Percentiles rank a stretch among this genome's conserved stretches.
Conservation (phyloP, 2,329 filamentous ascomycete species). For the Ophiostoma sp. region DNA sequence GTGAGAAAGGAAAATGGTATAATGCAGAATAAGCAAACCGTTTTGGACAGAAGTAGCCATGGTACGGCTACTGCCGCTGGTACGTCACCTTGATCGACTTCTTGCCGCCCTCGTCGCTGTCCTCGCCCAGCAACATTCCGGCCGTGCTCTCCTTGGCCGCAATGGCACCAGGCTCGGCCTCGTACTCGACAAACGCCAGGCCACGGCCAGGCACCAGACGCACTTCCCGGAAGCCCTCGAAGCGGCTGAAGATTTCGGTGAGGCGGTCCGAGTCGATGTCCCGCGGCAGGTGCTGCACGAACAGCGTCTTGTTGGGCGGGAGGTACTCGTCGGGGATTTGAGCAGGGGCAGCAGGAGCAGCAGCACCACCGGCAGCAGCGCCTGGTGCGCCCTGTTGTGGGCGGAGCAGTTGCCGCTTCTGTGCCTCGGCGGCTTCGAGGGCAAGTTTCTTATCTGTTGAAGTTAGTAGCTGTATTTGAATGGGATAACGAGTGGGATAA, state of each 20-base stretch:
- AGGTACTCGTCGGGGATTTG: constrained; percentile 97
- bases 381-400: constrained; percentile 15
- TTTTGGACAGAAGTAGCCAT: not conserved
- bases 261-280: constrained; percentile 80
- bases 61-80: constrained; percentile 70
- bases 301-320: constrained; percentile 94
- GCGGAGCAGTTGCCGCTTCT: constrained; percentile 57
- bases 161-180: constrained; percentile 84
- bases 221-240: constrained; percentile 93
- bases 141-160: constrained; percentile 91
- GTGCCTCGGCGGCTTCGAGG: constrained; percentile 72
- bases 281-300: constrained; percentile 88
- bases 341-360: constrained; percentile 34
- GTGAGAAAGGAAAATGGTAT: not conserved
- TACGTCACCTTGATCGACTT: constrained; percentile 93
- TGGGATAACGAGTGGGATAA: not conserved
- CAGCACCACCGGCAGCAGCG: constrained; percentile 37
- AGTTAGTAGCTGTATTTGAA: not conserved
- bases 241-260: constrained; percentile 78
- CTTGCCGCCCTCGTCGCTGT: constrained; percentile 38
- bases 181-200: constrained; percentile 96
- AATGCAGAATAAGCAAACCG: constrained; percentile 16
- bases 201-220: constrained; percentile 81
- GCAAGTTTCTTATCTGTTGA: constrained; percentile 72
- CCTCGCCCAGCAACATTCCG: constrained; percentile 72